phyloP scores from a whole-genome alignment of 306 rosid species.

The Geum urbanum region DNA sequence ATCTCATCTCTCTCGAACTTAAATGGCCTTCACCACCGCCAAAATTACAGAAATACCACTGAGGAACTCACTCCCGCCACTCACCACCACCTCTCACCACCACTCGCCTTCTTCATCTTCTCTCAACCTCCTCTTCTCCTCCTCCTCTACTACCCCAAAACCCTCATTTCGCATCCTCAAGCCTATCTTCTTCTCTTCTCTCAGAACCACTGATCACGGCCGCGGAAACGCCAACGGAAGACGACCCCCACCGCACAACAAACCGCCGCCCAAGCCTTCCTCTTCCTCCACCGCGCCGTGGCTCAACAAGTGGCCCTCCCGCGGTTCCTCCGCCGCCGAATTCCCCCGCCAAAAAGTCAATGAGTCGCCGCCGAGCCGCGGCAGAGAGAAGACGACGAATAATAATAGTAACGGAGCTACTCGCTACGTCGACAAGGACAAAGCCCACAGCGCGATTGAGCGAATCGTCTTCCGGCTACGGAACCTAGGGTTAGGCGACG shows the following conservation, averaged over 20 bases:
- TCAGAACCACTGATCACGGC: constrained; percentile 30
- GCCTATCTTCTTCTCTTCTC: constrained; percentile 31
- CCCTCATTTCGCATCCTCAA: constrained; percentile 47
- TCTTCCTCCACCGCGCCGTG: constrained; percentile 41
- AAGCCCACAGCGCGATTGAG: constrained; percentile 63
- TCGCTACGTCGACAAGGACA: constrained; percentile 31
- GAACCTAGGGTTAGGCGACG: constrained; percentile 65
- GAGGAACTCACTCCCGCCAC: constrained; percentile 49
- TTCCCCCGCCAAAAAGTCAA: constrained; percentile 18
- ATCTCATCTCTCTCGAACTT: not conserved
- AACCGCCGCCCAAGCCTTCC: not conserved
- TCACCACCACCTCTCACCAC: constrained; percentile 38
- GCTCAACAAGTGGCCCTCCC: constrained; percentile 56
- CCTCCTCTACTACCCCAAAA: constrained; percentile 23
- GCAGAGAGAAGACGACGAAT: constrained; percentile 21
- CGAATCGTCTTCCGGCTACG: constrained; percentile 69
- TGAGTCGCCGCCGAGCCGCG: no score
- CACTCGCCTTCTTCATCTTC: constrained; percentile 28
- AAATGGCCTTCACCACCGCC: constrained; percentile 47
- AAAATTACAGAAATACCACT: constrained; percentile 53
- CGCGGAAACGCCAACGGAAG: not conserved
- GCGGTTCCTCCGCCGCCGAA: constrained; percentile 23
- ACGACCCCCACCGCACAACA: not conserved
- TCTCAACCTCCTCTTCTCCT: constrained; percentile 35
- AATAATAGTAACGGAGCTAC: constrained; percentile 22